Conservation (phyloP, 2,329 filamentous ascomycete species). For the Penicillium sp. region DNA sequence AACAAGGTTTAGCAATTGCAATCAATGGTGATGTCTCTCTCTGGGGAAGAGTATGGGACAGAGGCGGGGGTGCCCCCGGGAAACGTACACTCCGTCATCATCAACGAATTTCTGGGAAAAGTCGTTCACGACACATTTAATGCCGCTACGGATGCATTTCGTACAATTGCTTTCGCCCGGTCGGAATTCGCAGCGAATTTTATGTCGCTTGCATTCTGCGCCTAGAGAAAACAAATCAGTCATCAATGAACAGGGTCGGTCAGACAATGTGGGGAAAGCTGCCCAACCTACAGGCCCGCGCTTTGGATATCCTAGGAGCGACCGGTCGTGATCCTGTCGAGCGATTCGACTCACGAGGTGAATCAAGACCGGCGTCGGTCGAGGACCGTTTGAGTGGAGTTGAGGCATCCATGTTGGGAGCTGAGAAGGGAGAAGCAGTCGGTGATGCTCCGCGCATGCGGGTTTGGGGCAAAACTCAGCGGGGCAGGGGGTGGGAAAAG, state of each 20-base stretch:
- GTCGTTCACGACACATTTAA: conserved; percentile 59
- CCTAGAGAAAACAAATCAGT: conserved; percentile 33
- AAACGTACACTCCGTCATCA: conserved; percentile 55
- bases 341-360: conserved; percentile 32
- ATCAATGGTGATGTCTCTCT: neutral
- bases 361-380: conserved; percentile 40
- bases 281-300: conserved; percentile 44
- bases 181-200: conserved; percentile 59
- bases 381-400: conserved; percentile 44
- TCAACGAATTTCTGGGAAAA: conserved; percentile 60
- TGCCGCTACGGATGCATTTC: conserved; percentile 54
- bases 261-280: conserved; percentile 16
- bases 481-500: conserved; percentile 18
- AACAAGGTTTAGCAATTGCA: conserved; percentile 10
- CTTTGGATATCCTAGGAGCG: conserved; percentile 46
- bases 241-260: neutral
- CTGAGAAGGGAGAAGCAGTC: conserved; percentile 14
- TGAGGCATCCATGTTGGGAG: conserved; percentile 24
- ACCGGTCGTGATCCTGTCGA: conserved; percentile 30
- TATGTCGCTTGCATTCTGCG: conserved; percentile 57
- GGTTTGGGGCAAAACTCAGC: conserved; percentile 24
- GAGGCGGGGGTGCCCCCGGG: conserved; percentile 1
- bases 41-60: neutral
- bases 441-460: conserved; percentile 30
- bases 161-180: conserved; percentile 52